Evolutionary conservation across 768 basidiomycete species (phyloP).

Genomic region (Russula abietina): DNA sequence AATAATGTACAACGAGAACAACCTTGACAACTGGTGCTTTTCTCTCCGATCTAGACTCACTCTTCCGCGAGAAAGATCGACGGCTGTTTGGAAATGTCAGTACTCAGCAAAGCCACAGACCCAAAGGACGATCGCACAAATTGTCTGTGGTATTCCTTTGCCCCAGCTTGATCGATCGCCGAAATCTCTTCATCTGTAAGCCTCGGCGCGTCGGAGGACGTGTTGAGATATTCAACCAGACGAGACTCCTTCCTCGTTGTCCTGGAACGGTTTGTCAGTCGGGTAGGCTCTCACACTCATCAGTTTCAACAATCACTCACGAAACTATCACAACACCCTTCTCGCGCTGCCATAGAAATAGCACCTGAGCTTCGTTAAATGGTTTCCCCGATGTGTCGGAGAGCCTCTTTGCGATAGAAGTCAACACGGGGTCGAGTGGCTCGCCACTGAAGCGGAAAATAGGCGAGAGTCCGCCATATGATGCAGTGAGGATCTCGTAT

Average conservation of each 20-base stretch:
- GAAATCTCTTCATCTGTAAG: constrained; percentile 30
- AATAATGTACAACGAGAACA: neutral
- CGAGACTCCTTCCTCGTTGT: constrained; percentile 40
- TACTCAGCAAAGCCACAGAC: neutral
- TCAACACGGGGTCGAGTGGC: constrained; percentile 37
- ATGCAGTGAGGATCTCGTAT: constrained; percentile 36
- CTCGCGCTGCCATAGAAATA: constrained; percentile 31
- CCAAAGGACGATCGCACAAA: constrained; percentile 24
- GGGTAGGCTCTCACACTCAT: neutral
- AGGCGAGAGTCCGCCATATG: constrained; percentile 39
- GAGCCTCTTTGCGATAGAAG: constrained; percentile 29
- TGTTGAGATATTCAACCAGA: constrained; percentile 43
- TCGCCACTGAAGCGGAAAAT: constrained; percentile 35
- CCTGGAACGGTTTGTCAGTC: constrained; percentile 24
- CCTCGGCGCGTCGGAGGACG: constrained; percentile 37
- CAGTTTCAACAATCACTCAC: constrained; percentile 27
- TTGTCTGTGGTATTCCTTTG: constrained; percentile 29
- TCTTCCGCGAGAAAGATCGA: neutral
- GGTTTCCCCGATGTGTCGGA: constrained; percentile 26
- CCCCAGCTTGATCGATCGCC: constrained; percentile 30
- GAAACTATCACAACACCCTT: constrained; percentile 33
- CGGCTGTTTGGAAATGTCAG: neutral
- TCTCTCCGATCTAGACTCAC: neutral
- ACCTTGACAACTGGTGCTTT: neutral
- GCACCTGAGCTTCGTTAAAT: constrained; percentile 30